Conservation (phyloP, 345 rosid species). For the Kandelia obovata region DNA sequence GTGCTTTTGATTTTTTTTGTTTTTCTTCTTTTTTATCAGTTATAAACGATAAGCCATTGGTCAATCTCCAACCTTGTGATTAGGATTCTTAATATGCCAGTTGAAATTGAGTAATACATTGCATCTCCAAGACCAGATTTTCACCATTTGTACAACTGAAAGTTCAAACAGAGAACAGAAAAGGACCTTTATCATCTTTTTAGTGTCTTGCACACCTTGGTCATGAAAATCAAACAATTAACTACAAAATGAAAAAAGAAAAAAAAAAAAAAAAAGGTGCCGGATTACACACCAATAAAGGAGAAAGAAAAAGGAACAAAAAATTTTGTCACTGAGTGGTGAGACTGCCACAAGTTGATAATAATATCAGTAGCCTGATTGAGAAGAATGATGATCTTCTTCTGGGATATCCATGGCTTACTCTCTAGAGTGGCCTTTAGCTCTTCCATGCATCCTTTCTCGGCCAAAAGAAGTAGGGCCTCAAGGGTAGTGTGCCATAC, state of each 20-base stretch:
- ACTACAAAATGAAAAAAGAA: background rate
- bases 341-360: constrained; percentile 69
- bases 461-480: constrained; percentile 78
- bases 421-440: constrained; percentile 66
- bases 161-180: too few relatives aligned
- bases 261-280: background rate
- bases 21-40: too few relatives aligned
- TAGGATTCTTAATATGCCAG: too few relatives aligned
- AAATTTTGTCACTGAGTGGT: constrained; percentile 2
- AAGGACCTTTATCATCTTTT: too few relatives aligned
- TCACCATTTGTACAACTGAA: too few relatives aligned
- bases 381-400: constrained; percentile 72
- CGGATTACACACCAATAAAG: background rate
- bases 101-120: too few relatives aligned
- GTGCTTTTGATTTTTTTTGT: background rate
- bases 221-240: too few relatives aligned
- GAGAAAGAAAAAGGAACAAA: background rate
- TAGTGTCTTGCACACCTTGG: too few relatives aligned
- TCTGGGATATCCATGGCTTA: constrained; percentile 76
- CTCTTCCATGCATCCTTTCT: constrained; percentile 87
- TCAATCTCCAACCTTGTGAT: too few relatives aligned
- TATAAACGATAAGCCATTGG: background rate
- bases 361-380: constrained; percentile 82
- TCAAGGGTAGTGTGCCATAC: constrained; percentile 70
- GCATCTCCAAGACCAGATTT: too few relatives aligned